phyloP scores from a whole-genome alignment of 148 eudicot species.

The Rheum nobile region DNA sequence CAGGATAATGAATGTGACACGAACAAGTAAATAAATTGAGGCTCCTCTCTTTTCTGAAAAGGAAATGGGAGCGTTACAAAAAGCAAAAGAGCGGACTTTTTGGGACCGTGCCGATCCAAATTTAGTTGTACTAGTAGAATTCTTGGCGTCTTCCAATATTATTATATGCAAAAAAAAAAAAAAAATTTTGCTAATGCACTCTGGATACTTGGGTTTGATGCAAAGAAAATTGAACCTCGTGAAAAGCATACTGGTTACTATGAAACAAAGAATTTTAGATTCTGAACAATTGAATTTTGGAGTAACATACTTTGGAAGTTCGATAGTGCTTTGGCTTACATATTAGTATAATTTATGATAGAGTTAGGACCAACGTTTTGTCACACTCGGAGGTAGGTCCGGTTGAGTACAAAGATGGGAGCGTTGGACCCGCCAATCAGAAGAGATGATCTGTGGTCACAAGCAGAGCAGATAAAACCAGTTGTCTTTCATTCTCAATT shows the following conservation, averaged over 20 bases:
- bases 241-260: no score
- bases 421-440: not conserved
- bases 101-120: not conserved
- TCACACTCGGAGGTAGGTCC: not conserved
- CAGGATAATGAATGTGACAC: not conserved
- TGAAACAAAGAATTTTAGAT: no score
- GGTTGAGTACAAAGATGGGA: not conserved
- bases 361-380: not conserved
- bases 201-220: no score
- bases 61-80: conserved; percentile 5
- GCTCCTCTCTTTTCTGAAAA: not conserved
- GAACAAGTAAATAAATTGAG: not conserved
- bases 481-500: not conserved
- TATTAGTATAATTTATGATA: no score
- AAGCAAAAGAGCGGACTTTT: not conserved
- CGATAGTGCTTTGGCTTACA: not conserved
- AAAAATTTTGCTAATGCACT: no score
- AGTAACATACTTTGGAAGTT: no score
- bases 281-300: no score
- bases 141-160: not conserved
- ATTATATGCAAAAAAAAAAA: not conserved
- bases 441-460: not conserved
- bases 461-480: not conserved
- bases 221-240: not conserved
- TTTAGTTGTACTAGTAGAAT: not conserved